These are phyloP conservation scores for Sporothrix pallida DNA, from an alignment of 2,329 filamentous ascomycete genomes.

Conservation along the genomic window DNA sequence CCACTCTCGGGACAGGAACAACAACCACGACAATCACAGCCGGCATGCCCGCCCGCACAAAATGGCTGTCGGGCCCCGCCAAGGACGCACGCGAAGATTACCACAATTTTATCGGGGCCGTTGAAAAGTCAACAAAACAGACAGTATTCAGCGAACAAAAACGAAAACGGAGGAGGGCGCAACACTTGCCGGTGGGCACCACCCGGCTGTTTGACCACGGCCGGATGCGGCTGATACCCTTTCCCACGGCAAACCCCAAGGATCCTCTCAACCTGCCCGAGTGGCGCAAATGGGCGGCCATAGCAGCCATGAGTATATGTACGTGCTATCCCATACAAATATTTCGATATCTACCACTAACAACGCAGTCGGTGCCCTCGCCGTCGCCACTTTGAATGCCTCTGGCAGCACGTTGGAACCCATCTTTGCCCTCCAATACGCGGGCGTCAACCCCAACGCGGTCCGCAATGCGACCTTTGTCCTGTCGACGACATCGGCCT, in stretches of 20 bases:
- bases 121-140: conserved; percentile 23
- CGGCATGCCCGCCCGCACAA: background rate
- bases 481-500: background rate
- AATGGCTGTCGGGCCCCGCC: background rate
- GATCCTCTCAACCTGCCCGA: conserved; percentile 45
- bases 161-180: background rate
- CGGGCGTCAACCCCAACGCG: conserved; percentile 44
- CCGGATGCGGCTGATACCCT: conserved; percentile 32
- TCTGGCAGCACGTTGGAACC: conserved; percentile 44
- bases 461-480: conserved; percentile 41
- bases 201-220: conserved; percentile 35
- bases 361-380: conserved; percentile 39
- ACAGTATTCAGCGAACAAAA: conserved; percentile 14
- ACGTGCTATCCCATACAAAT: conserved; percentile 29
- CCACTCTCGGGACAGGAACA: background rate
- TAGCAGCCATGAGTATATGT: conserved; percentile 44
- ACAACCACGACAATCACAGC: conserved; percentile 1
- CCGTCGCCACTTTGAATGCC: conserved; percentile 42
- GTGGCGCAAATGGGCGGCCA: conserved; percentile 45
- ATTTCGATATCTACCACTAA: background rate
- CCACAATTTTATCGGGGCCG: conserved; percentile 35
- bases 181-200: conserved; percentile 34
- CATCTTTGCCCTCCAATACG: conserved; percentile 47
- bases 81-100: conserved; percentile 34
- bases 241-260: conserved; percentile 37